Base-by-base conservation (phyloP, 768 basidiomycete genomes). In the Boletus coccyginus region DNA sequence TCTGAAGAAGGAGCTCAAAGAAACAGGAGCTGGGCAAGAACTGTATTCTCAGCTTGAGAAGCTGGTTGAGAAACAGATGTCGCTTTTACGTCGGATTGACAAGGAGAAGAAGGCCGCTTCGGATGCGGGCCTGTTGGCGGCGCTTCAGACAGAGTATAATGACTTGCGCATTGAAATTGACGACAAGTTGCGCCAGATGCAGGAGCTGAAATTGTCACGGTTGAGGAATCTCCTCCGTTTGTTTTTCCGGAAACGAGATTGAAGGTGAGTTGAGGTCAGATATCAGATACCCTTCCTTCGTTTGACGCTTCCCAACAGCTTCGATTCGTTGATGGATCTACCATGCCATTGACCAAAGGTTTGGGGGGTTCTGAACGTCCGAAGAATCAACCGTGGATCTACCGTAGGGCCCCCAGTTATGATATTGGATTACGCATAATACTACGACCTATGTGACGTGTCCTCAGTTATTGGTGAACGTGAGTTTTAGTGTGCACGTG, bases 131-230 rank as follows among this genome's bases (percentile, higher is more conserved):
- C 11, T 45, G 1, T 24, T 55, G 21, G 46, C 1, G 3, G 54
- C 51, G 1, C 65, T 66, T 19, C 55, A 57, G 42, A 14, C 1
- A 19, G 58, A 66, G 16, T 56, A 56, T 35, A 21, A n/a, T 10
- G 57, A 41, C 0, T 42, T 65, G 51, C 57, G 46, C 1, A 1
- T 0, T 7, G 53, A 59, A 19, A 39, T 58, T 29, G 55, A 62
- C 27, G 46, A 53, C 16, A 50, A 9, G 51, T n/a, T 62, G 21
- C 35, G 7, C 33, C 55, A 57, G 27, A 55, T 59, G 64, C 31
- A 59, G 10, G 38, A 45, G 33, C 43, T 65, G 31, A 65, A 53
- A 38, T 12, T 53, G 33, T 21, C 63, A 13, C 13, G 49, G 46
- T 41, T 48, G 7, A 52, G 27, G 45, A 14, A 14, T 27, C 9